phyloP scores from a whole-genome alignment of 1,284 basidiomycete genomes.

The Sporisorium graminicola region DNA sequence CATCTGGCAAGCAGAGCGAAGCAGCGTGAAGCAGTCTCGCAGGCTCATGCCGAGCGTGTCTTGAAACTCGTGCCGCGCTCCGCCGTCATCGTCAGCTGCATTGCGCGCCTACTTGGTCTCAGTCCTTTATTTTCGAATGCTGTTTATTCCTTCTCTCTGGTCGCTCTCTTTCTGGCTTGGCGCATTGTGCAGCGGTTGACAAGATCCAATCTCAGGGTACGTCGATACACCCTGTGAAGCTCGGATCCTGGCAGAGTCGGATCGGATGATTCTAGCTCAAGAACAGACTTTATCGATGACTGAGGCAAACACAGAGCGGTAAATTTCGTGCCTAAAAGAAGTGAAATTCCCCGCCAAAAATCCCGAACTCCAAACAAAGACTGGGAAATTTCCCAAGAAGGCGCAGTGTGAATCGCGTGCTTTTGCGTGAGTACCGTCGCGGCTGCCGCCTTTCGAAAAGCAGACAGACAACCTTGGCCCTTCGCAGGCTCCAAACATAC shows the following conservation, averaged over 20 bases:
- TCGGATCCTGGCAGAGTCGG: background rate
- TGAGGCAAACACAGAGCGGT: background rate
- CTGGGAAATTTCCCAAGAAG: no score
- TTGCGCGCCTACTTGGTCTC: background rate
- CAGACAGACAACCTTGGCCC: no score
- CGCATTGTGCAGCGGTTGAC: no score
- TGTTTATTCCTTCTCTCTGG: background rate
- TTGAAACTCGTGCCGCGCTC: background rate
- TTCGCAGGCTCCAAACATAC: no score
- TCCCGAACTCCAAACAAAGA: background rate
- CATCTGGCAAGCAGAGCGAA: no score
- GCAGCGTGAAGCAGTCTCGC: no score
- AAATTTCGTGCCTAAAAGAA: background rate
- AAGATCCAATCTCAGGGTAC: no score
- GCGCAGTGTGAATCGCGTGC: background rate
- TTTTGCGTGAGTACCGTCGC: no score
- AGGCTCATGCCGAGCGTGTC: background rate
- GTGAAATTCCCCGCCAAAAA: background rate
- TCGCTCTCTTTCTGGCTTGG: no score
- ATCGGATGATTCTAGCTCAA: no score
- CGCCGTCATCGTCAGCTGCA: constrained; percentile 12
- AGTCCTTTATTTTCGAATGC: background rate
- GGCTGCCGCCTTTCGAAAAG: no score
- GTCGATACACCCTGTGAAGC: no score
- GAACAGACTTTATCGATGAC: background rate